Evolutionary conservation across 1,284 basidiomycete genomes (phyloP).

Genomic region (Schizophyllum commune): DNA sequence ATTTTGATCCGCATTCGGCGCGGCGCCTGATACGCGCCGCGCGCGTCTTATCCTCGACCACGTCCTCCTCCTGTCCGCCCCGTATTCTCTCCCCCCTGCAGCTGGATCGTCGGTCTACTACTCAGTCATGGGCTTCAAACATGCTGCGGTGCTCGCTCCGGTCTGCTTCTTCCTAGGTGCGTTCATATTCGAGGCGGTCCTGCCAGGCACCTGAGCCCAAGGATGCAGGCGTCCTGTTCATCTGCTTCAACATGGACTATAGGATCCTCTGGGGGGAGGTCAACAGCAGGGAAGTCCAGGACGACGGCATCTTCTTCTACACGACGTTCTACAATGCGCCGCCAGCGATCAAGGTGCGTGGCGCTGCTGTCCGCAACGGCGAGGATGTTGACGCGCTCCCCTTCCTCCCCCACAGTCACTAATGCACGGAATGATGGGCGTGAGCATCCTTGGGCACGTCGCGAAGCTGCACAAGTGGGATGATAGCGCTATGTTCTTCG

Average conservation of each 20-base stretch:
- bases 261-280: constrained; percentile 52
- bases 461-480: constrained; percentile 80
- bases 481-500: constrained; percentile 89
- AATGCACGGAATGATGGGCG: constrained; percentile 72
- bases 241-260: constrained; percentile 84
- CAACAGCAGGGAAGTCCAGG: constrained; percentile 50
- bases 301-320: constrained; percentile 82
- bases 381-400: not conserved
- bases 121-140: constrained; percentile 69
- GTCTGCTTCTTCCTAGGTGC: constrained; percentile 78
- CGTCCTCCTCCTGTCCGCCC: not conserved
- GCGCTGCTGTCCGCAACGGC: not conserved
- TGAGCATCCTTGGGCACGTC: constrained; percentile 67
- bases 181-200: constrained; percentile 9
- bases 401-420: constrained; percentile 48
- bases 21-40: too few species aligned
- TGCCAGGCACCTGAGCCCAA: not conserved
- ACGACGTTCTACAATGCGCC: constrained; percentile 87
- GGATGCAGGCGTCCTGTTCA: constrained; percentile 70
- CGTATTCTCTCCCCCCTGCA: not conserved
- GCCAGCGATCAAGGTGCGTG: constrained; percentile 75
- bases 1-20: too few species aligned
- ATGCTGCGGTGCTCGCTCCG: constrained; percentile 75
- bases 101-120: not conserved
- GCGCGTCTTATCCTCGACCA: not conserved